Conservation (phyloP, 345 rosid species). For the Gossypium australe region DNA sequence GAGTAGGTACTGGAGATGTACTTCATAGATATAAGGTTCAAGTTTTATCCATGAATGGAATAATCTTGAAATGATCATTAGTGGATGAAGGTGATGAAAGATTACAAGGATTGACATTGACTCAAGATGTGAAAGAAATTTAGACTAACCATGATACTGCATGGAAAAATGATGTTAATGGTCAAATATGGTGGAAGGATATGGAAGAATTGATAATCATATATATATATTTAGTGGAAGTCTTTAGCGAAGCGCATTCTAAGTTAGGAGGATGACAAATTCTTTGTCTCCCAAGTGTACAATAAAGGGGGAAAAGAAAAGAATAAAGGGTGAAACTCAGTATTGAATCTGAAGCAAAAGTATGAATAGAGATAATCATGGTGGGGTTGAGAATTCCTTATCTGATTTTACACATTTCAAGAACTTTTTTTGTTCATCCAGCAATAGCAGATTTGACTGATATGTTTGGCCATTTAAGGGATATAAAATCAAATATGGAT, state of each 20-base stretch:
- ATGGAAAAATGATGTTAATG: not conserved
- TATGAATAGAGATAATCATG: conserved; percentile 8
- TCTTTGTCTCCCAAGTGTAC: conserved; percentile 13
- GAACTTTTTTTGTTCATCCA: conserved; percentile 1
- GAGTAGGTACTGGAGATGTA: not conserved
- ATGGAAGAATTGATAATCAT: conserved; percentile 6
- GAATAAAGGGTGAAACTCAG: not conserved
- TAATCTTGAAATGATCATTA: not conserved
- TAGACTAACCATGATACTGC: no score
- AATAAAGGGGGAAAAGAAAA: not conserved
- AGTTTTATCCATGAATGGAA: not conserved
- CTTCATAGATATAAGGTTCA: not conserved
- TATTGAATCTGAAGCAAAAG: conserved; percentile 5
- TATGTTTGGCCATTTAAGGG: not conserved
- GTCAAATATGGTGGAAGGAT: conserved; percentile 2
- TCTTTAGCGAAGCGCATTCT: conserved; percentile 6
- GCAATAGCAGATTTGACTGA: conserved; percentile 8
- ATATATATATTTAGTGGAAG: not conserved
- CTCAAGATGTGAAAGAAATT: not conserved
- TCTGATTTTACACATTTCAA: conserved; percentile 10
- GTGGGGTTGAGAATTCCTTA: conserved; percentile 4
- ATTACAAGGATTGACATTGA: conserved; percentile 4
- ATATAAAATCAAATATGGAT: not conserved
- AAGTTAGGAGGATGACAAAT: conserved; percentile 3
- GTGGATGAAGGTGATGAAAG: conserved; percentile 6